phyloP scores from a whole-genome alignment of 2,329 filamentous ascomycete genomes.

The Colletotrichum melonis region DNA sequence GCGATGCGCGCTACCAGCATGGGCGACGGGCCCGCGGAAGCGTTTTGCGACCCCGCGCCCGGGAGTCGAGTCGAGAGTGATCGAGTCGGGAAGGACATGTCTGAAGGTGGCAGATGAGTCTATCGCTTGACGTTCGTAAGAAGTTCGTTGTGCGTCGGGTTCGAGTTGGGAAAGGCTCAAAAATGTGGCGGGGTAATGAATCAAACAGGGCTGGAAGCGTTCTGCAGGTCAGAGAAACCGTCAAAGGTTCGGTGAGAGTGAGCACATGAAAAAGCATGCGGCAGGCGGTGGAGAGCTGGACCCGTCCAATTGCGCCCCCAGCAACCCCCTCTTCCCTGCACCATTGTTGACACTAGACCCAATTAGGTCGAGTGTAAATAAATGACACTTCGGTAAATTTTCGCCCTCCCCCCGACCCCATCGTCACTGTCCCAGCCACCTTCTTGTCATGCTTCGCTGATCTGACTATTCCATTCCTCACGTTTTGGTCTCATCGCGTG shows the following conservation, averaged over 20 bases:
- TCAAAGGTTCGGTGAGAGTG: conserved; percentile 1
- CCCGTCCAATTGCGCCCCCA: conserved; percentile 22
- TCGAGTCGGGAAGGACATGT: conserved; percentile 68
- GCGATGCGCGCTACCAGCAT: conserved; percentile 80
- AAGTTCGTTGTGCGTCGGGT: background rate
- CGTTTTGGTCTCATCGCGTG: conserved; percentile 10
- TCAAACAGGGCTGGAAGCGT: background rate
- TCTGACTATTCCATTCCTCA: conserved; percentile 24
- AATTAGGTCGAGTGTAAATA: conserved; percentile 36
- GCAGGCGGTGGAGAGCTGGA: conserved; percentile 8
- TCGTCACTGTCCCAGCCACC: conserved; percentile 35
- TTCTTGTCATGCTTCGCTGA: conserved; percentile 28
- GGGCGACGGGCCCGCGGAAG: conserved; percentile 71
- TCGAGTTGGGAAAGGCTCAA: background rate
- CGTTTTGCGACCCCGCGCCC: conserved; percentile 64
- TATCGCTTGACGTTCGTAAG: background rate
- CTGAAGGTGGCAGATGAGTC: background rate
- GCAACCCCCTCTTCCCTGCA: conserved; percentile 26
- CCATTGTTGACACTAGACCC: conserved; percentile 29
- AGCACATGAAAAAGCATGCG: conserved; percentile 25
- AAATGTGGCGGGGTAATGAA: background rate
- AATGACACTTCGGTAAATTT: conserved; percentile 37
- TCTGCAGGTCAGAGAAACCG: background rate
- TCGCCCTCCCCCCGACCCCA: conserved; percentile 30
- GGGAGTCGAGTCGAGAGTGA: conserved; percentile 75